Percentiles rank a stretch among this genome's conserved stretches.
phyloP scores from a whole-genome alignment of 345 rosid genomes.

The Laguncularia racemosa region DNA sequence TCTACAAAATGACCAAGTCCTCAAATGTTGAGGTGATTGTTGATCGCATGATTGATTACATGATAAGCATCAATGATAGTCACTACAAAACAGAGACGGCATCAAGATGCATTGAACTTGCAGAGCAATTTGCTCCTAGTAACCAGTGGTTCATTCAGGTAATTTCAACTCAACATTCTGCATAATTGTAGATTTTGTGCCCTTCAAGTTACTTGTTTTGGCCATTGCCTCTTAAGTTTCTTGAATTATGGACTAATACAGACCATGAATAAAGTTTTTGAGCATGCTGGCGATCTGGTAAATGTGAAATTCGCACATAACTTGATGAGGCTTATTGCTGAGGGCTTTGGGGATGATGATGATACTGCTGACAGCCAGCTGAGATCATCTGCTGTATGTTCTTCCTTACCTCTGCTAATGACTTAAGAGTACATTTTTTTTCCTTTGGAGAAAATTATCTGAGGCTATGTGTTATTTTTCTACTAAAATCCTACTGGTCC shows the following conservation, averaged over 20 bases:
- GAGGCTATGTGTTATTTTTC: too few relatives aligned
- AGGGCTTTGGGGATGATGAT: slow-evolving; percentile 95
- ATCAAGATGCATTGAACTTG: slow-evolving; percentile 90
- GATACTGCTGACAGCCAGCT: slow-evolving; percentile 80
- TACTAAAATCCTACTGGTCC: too few relatives aligned
- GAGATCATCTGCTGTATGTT: slow-evolving; percentile 91
- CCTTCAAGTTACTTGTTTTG: neutral
- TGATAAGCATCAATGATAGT: slow-evolving; percentile 86
- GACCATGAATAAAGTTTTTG: slow-evolving; percentile 96
- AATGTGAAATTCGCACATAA: slow-evolving; percentile 93
- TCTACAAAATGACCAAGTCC: slow-evolving; percentile 96
- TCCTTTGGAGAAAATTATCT: neutral
- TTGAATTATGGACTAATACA: slow-evolving; percentile 13
- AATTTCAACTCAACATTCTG: neutral
- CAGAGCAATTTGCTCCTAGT: slow-evolving; percentile 97
- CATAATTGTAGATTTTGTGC: too few relatives aligned
- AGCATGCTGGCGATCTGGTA: slow-evolving; percentile 97
- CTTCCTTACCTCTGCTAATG: slow-evolving; percentile 2
- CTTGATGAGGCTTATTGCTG: slow-evolving; percentile 92
- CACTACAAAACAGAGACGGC: slow-evolving; percentile 98
- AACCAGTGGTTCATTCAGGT: slow-evolving; percentile 99
- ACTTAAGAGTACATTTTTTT: neutral
- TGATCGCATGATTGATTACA: slow-evolving; percentile 95
- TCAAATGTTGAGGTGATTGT: slow-evolving; percentile 97
- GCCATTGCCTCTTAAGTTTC: slow-evolving; percentile 5